phyloP scores from a whole-genome alignment of 2,329 filamentous ascomycete genomes.

The Paecilomyces fulvus region DNA sequence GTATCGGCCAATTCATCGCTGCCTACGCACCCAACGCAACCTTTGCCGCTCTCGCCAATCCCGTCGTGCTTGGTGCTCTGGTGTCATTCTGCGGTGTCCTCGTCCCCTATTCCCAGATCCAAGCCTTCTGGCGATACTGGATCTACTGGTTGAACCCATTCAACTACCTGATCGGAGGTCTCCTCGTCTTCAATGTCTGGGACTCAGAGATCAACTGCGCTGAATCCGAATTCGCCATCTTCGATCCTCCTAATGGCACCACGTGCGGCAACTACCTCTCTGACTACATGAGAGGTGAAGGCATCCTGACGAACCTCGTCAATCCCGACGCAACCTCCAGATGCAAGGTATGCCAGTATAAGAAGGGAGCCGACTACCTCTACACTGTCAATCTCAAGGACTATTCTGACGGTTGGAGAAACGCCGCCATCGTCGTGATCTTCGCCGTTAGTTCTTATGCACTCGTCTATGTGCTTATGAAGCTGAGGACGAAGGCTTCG shows the following conservation, averaged over 20 bases:
- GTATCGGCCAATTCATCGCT: slow-evolving; percentile 70
- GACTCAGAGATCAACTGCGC: slow-evolving; percentile 40
- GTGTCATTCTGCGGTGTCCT: slow-evolving; percentile 64
- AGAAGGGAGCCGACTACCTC: slow-evolving; percentile 52
- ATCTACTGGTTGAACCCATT: slow-evolving; percentile 53
- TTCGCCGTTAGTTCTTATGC: slow-evolving; percentile 50
- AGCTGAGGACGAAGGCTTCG: slow-evolving; percentile 27
- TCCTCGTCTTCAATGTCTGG: slow-evolving; percentile 47
- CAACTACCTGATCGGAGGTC: slow-evolving; percentile 51
- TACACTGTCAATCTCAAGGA: slow-evolving; percentile 50
- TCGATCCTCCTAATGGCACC: slow-evolving; percentile 30
- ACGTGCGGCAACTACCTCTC: slow-evolving; percentile 53
- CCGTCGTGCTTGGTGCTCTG: slow-evolving; percentile 66
- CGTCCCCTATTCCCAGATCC: slow-evolving; percentile 53
- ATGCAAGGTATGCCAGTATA: slow-evolving; percentile 56
- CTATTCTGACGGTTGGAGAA: slow-evolving; percentile 59
- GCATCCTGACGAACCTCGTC: slow-evolving; percentile 43
- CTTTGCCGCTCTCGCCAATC: slow-evolving; percentile 66
- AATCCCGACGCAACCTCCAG: slow-evolving; percentile 50
- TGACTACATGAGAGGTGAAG: slow-evolving; percentile 41
- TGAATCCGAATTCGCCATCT: slow-evolving; percentile 41
- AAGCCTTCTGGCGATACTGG: slow-evolving; percentile 63
- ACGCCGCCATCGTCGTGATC: slow-evolving; percentile 52
- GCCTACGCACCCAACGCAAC: slow-evolving; percentile 60
- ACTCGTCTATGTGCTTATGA: slow-evolving; percentile 37